phyloP scores from a whole-genome alignment of 352 stramenopile species.

The Globisporangium acanthophoron region DNA sequence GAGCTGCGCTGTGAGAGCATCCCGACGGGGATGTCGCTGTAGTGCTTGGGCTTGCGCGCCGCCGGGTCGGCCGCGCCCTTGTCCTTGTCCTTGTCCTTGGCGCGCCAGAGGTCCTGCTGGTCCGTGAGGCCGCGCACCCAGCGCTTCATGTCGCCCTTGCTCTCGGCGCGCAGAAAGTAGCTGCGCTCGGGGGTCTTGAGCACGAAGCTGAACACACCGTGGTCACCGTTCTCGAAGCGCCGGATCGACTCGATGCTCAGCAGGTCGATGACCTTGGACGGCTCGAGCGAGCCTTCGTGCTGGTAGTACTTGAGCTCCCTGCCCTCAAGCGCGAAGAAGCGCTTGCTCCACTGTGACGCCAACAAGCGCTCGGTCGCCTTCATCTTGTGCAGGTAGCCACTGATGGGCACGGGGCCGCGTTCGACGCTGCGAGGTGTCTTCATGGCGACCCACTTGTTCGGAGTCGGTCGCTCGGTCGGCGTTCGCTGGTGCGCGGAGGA shows the following conservation, averaged over 20 bases:
- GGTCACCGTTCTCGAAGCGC: conserved; percentile 78
- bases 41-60: conserved; percentile 64
- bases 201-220: conserved; percentile 76
- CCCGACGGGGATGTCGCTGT: conserved; percentile 48
- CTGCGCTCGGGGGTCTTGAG: conserved; percentile 69
- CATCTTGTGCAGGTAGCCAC: conserved; percentile 83
- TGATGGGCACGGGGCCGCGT: conserved; percentile 65
- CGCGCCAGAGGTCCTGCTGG: conserved; percentile 79
- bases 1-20: conserved; percentile 35
- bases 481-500: background rate
- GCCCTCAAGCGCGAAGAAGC: conserved; percentile 75
- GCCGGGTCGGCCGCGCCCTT: conserved; percentile 19
- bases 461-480: too few relatives aligned
- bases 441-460: conserved; percentile 19
- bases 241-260: conserved; percentile 73
- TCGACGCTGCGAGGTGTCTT: conserved; percentile 34
- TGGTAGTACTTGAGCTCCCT: conserved; percentile 78
- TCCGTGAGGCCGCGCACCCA: conserved; percentile 79
- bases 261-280: conserved; percentile 71
- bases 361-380: conserved; percentile 66
- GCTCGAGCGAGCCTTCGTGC: conserved; percentile 44
- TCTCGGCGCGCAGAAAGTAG: conserved; percentile 78
- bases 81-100: conserved; percentile 32
- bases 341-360: conserved; percentile 76
- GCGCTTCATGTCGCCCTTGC: conserved; percentile 85